Conservation (phyloP, 148 eudicot genomes). For the Vaccinium myrtillus region DNA sequence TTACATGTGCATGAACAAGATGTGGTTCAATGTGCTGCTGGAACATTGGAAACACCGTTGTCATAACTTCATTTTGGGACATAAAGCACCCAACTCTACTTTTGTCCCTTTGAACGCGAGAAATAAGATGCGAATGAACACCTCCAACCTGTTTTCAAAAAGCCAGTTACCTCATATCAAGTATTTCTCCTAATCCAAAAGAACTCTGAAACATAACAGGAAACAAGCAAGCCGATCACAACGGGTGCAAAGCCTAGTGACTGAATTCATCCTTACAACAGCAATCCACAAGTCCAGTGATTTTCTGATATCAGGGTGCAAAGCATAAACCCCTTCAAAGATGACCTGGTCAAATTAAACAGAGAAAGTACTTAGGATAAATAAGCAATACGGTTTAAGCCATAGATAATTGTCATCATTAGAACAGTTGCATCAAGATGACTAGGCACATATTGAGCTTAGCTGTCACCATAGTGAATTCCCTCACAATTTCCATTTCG, state of each 20-base stretch:
- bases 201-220: background rate
- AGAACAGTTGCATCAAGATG: background rate
- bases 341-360: slow-evolving; percentile 59
- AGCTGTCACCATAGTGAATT: slow-evolving; percentile 3
- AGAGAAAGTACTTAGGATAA: slow-evolving; percentile 8
- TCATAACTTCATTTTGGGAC: slow-evolving; percentile 96
- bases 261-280: slow-evolving; percentile 64
- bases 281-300: slow-evolving; percentile 97
- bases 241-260: slow-evolving; percentile 5
- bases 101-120: slow-evolving; percentile 99
- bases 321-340: slow-evolving; percentile 96
- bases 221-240: slow-evolving; percentile 13
- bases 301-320: slow-evolving; percentile 91
- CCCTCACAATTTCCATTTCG: background rate
- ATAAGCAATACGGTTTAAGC: background rate
- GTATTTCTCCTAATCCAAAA: slow-evolving; percentile 9
- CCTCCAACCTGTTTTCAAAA: slow-evolving; percentile 82
- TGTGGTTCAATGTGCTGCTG: slow-evolving; percentile 99
- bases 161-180: slow-evolving; percentile 20
- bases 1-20: slow-evolving; percentile 99
- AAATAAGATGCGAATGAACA: slow-evolving; percentile 92
- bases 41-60: slow-evolving; percentile 95
- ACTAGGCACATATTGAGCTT: slow-evolving; percentile 6
- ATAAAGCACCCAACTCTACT: slow-evolving; percentile 78
- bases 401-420: slow-evolving; percentile 2